Percentiles rank a stretch among this genome's conserved stretches.
phyloP scores from a whole-genome alignment of 164 flowering plant species.

The Malania oleifera region DNA sequence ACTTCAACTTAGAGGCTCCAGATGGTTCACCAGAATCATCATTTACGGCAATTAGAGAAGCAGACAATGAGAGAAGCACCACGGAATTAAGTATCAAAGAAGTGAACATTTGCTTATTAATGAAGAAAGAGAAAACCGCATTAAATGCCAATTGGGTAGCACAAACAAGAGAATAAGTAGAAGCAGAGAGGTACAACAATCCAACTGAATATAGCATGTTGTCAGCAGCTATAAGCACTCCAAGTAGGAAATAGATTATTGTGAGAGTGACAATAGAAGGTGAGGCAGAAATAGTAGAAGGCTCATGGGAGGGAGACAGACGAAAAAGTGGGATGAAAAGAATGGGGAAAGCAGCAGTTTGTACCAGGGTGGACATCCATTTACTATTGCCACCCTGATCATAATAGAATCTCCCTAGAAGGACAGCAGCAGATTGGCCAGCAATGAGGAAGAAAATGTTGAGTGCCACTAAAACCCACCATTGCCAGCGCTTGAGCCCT shows the following conservation, averaged over 20 bases:
- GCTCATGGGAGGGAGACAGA: constrained; percentile 7
- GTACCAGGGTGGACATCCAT: constrained; percentile 51
- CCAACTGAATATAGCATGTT: constrained; percentile 33
- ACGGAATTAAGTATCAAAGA: constrained; percentile 28
- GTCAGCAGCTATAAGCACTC: constrained; percentile 25
- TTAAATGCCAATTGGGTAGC: constrained; percentile 33
- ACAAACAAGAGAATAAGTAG: constrained; percentile 35
- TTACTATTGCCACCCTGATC: constrained; percentile 44
- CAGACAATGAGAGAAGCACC: constrained; percentile 27
- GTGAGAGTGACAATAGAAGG: constrained; percentile 12
- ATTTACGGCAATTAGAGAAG: constrained; percentile 23
- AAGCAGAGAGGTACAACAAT: constrained; percentile 30
- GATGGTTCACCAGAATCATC: no score
- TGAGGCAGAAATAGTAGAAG: constrained; percentile 3
- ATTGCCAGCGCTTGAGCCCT: constrained; percentile 13
- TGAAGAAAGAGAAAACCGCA: constrained; percentile 27
- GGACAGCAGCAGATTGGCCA: constrained; percentile 38
- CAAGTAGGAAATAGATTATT: constrained; percentile 25
- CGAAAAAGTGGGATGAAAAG: constrained; percentile 22
- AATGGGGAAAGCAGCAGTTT: constrained; percentile 37
- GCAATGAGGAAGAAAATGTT: constrained; percentile 26
- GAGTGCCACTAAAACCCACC: constrained; percentile 32
- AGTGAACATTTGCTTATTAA: constrained; percentile 35
- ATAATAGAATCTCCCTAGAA: constrained; percentile 38
- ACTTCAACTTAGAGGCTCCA: constrained; percentile 18